Evolutionary conservation across 1,284 basidiomycete species (phyloP), one percentile per base, ranked within the genome.

Genomic region (Agroathelia rolfsii): DNA sequence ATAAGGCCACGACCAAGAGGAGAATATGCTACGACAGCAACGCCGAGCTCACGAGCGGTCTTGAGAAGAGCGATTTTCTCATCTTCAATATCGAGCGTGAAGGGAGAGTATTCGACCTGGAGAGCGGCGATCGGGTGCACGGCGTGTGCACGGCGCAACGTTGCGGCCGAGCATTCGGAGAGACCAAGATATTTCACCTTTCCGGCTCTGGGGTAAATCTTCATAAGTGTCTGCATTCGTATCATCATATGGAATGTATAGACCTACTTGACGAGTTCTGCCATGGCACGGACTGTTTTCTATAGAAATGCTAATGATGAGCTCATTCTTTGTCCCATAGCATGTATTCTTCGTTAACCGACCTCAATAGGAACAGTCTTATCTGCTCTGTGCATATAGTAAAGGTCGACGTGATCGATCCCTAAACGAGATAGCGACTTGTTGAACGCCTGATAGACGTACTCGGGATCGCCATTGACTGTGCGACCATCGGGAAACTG

Each of bases 51-150:
- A 9, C 66, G 51, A 0, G 65, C 66, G 0, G 67, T 58, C 26
- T 65, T 58, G 8, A 74, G 48, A 0, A 76, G 41, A 1, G 53
- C 65, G 8, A 69, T 50, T 42, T 68, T 59, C 21, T 56, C 53
- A 31, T 64, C 55, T 43, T 72, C 69, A 40, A 72, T 68, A 38
- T 72, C 61, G 18, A 65, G 57, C 11, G 62, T 62, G 56, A 76
- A 79, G 0, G 77, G 73, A 3, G 70, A 75, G 42, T 69, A 72
- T 49, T 81, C 78, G 19, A 77, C 55, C 51, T 82, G 74, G 15
- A 80, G 53, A 3, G 72, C 74, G 2, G 71, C 51, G 40, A 82
- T 72, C 1, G 71, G 72, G 41, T 73, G 69, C 4, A 76, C 61
- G 11, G 67, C 66, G 40, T 73, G 64, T 3, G 80, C 80, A 26